Evolutionary conservation across 306 rosid species (phyloP).

Genomic region (Pterocarpus macrocarpus): DNA sequence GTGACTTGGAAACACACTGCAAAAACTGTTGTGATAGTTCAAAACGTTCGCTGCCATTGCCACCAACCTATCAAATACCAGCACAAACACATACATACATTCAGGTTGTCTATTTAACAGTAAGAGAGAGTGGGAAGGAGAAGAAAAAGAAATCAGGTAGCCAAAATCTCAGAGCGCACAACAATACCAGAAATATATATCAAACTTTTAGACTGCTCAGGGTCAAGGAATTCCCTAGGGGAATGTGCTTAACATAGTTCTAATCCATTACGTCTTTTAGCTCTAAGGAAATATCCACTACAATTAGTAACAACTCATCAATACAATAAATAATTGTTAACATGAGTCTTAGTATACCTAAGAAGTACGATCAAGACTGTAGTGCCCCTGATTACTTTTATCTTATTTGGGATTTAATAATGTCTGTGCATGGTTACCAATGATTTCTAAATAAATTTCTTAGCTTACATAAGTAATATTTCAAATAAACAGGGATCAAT

Average conservation of each 20-base stretch:
- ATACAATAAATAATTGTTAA: neutral
- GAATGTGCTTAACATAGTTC: neutral
- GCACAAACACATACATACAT: constrained; percentile 17
- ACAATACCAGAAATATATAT: neutral
- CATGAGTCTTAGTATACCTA: neutral
- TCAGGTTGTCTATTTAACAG: neutral
- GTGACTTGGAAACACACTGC: constrained; percentile 78
- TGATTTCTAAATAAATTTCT: neutral
- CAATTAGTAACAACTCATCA: neutral
- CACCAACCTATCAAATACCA: constrained; percentile 76
- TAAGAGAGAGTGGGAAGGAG: neutral
- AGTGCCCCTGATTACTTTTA: neutral
- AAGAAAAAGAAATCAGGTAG: constrained; percentile 1
- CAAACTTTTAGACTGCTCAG: neutral
- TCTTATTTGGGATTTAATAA: neutral
- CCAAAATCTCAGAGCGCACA: neutral
- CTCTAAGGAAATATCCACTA: neutral
- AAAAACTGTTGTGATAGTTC: constrained; percentile 83
- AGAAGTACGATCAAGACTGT: neutral
- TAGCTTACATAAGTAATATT: neutral
- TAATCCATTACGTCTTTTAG: neutral
- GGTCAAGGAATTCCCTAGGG: neutral
- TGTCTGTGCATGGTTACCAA: neutral
- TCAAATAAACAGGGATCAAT: neutral
- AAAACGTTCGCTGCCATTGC: constrained; percentile 68